A percentile compares a stretch with the other conserved stretches of the same genome.
Conservation (phyloP, 2,329 filamentous ascomycete genomes). For the Fusarium camptoceras region DNA sequence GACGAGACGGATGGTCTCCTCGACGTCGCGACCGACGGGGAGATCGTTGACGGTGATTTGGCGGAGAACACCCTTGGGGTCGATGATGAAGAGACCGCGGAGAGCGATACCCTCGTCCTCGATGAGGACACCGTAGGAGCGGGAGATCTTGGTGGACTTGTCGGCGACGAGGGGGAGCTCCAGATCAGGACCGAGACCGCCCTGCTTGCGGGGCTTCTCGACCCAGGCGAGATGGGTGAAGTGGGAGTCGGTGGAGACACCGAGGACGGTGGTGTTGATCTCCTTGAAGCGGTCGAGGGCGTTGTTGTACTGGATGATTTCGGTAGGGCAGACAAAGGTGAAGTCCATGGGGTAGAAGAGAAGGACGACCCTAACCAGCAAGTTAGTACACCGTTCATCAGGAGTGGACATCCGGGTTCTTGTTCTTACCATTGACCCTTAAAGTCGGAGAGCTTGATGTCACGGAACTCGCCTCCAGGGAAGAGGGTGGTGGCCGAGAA, state of each 20-base stretch:
- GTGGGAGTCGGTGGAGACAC: constrained; percentile 71
- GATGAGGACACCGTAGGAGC: constrained; percentile 72
- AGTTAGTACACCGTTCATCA: too few relatives aligned
- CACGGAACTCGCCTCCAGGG: constrained; percentile 61
- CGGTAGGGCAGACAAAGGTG: constrained; percentile 75
- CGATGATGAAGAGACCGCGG: constrained; percentile 74
- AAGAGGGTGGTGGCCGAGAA: constrained; percentile 64
- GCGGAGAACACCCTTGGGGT: constrained; percentile 69
- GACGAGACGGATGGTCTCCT: constrained; percentile 73
- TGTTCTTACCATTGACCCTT: constrained; percentile 59
- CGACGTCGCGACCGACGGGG: constrained; percentile 72
- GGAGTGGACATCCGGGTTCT: not conserved
- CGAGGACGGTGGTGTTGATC: constrained; percentile 70
- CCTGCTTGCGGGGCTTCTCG: constrained; percentile 67
- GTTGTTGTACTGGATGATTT: constrained; percentile 74
- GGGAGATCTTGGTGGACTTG: constrained; percentile 69
- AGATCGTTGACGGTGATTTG: constrained; percentile 76
- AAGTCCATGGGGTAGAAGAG: constrained; percentile 76
- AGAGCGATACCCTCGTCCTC: constrained; percentile 73
- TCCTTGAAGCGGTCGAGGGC: constrained; percentile 69
- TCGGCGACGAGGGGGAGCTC: constrained; percentile 72
- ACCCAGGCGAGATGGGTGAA: constrained; percentile 69
- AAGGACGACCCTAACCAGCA: constrained; percentile 67
- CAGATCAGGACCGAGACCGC: constrained; percentile 69
- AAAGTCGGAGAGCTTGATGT: constrained; percentile 59